Base-by-base conservation (phyloP, 306 rosid genomes). In the Gillenia trifoliata region DNA sequence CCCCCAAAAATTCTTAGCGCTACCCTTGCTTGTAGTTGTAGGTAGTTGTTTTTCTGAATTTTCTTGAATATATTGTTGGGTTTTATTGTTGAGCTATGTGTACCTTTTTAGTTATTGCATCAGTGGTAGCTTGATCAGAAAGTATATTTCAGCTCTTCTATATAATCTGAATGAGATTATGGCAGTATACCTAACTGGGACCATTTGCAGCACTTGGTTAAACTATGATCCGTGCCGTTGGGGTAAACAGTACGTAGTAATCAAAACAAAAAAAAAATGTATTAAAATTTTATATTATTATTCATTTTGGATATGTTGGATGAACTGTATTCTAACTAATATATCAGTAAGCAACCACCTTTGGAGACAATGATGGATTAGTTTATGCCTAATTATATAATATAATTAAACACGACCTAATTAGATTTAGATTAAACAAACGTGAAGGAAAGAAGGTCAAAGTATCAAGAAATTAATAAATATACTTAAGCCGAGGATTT, bases 311-410 rank as follows among this genome's bases (percentile, higher is more conserved):
- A 41, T 59, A 45, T 16, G 69, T 57, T 59, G 54, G 88, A 86
- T 82, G 86, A 82, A 81, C 78, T 84, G 89, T 73, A 67, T 29
- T 71, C 77, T 65, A 60, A 60, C 50, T 54, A 69, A 66, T 33
- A 69, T 30, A 17, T 71, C 16, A 16, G 66, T 64, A 59, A 78
- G 76, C 74, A 82, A 76, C 69, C 65, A 78, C 77, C 72, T 73
- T 49, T 52, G 62, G 45, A 19, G 79, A 71, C 62, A 33, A 71
- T 19, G 68, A 71, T 61, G 50, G 79, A 79, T 74, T 79, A 47
- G 72, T 66, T 72, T 65, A 22, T 12, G 29, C 15, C 47, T 17
- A 33, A 29, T 30, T 28, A 43, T 9, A 41, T 15, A 63, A 64
- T 29, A 54, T 8, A 36, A 11, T 61, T 19, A 13, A 30, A 17